Percentiles rank a stretch among this genome's conserved stretches.
phyloP scores from a whole-genome alignment of 2,329 filamentous ascomycete genomes.

The Botrytis sinoallii region DNA sequence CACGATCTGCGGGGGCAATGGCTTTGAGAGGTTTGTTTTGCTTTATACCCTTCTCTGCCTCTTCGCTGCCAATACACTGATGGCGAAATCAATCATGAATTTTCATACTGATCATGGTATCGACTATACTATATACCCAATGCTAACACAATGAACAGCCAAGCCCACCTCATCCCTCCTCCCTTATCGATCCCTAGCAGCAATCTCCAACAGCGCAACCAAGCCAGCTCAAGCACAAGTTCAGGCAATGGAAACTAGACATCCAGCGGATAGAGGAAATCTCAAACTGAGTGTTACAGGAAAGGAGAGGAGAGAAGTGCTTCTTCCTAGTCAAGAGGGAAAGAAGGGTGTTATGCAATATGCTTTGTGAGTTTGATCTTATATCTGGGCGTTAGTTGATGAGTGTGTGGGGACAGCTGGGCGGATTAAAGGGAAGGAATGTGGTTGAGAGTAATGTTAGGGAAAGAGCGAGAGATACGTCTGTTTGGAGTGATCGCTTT shows the following conservation, averaged over 20 bases:
- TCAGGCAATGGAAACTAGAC: neutral
- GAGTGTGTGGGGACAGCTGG: too few relatives aligned
- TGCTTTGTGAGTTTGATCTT: constrained; percentile 64
- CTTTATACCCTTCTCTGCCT: neutral
- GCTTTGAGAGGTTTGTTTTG: constrained; percentile 41
- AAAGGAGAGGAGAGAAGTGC: constrained; percentile 64
- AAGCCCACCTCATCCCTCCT: neutral
- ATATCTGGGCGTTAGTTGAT: neutral
- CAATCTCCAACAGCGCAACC: constrained; percentile 61
- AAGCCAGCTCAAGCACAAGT: constrained; percentile 55
- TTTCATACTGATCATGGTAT: neutral
- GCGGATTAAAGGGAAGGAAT: neutral
- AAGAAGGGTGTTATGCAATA: constrained; percentile 82
- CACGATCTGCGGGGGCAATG: constrained; percentile 43
- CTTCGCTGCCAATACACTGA: neutral
- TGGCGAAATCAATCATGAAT: neutral
- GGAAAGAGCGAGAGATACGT: too few relatives aligned
- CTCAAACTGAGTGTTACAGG: constrained; percentile 45
- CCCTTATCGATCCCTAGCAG: constrained; percentile 11
- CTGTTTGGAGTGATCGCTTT: neutral
- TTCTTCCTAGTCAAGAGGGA: constrained; percentile 71
- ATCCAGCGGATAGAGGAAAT: neutral
- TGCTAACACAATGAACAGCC: neutral
- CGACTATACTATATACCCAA: neutral
- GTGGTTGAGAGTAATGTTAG: neutral